These are phyloP conservation scores for Penstemon eatonii DNA, from an alignment of 257 asterid species.

Conservation along the genomic window DNA sequence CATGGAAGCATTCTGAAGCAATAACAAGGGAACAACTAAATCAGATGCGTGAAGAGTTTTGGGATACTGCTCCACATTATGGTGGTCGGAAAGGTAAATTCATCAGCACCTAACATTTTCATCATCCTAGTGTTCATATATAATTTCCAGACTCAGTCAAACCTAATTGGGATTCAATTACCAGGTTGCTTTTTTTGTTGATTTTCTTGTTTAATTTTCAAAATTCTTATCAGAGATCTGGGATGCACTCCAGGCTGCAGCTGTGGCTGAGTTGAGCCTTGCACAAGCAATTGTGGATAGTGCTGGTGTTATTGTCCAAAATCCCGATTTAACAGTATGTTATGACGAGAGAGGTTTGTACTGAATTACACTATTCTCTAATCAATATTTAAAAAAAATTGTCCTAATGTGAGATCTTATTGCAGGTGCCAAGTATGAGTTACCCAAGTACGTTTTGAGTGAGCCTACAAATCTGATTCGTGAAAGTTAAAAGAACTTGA, in stretches of 20 bases:
- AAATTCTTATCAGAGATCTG: conserved; percentile 68
- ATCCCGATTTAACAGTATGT: conserved; percentile 76
- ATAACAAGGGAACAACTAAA: conserved; percentile 61
- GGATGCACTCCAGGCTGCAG: conserved; percentile 95
- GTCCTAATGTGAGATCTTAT: conserved; percentile 16
- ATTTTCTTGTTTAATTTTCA: neutral
- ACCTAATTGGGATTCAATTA: conserved; percentile 1
- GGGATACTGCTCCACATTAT: conserved; percentile 84
- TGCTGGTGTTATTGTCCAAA: conserved; percentile 80
- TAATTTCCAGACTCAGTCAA: neutral
- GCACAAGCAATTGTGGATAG: conserved; percentile 85
- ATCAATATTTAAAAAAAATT: neutral
- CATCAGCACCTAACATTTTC: conserved; percentile 1
- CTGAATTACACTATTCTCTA: neutral
- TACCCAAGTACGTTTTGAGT: conserved; percentile 84
- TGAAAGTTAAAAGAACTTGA: conserved; percentile 36
- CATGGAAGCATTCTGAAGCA: conserved; percentile 68
- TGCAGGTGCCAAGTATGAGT: conserved; percentile 91
- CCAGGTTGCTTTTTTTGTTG: neutral
- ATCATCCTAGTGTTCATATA: neutral
- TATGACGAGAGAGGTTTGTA: conserved; percentile 79
- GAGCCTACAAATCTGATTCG: conserved; percentile 83
- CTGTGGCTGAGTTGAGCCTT: conserved; percentile 69
- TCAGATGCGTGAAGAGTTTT: conserved; percentile 71
- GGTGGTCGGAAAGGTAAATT: conserved; percentile 73